These are phyloP conservation scores for Trametes gibbosa DNA, from an alignment of 768 basidiomycete genomes.

Conservation along the genomic window DNA sequence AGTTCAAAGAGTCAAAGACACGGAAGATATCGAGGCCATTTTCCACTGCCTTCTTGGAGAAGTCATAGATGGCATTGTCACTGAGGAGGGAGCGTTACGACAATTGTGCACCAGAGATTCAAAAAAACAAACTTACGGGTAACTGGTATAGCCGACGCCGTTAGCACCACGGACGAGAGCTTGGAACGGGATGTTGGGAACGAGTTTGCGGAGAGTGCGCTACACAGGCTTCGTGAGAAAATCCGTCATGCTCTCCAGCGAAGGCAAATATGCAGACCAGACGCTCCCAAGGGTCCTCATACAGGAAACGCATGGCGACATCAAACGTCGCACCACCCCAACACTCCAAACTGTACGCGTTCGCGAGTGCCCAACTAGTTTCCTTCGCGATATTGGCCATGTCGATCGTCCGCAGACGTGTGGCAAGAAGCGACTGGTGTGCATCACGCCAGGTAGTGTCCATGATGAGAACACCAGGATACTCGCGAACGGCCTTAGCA, in stretches of 20 bases:
- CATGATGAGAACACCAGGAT: conserved; percentile 94
- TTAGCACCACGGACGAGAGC: conserved; percentile 98
- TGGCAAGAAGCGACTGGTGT: conserved; percentile 96
- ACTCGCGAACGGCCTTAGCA: conserved; percentile 95
- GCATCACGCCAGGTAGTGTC: conserved; percentile 99
- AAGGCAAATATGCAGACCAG: conserved; percentile 50
- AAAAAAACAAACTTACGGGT: conserved; percentile 67
- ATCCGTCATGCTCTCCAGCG: neutral
- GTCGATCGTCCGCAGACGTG: conserved; percentile 91
- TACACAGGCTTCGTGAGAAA: conserved; percentile 29
- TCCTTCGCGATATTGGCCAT: conserved; percentile 99
- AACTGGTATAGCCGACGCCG: conserved; percentile 97
- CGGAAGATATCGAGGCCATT: conserved; percentile 99
- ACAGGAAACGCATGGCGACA: conserved; percentile 98
- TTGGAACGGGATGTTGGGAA: conserved; percentile 98
- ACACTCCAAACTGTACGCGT: conserved; percentile 96
- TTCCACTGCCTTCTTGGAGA: conserved; percentile 99
- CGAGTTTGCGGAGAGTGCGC: conserved; percentile 90
- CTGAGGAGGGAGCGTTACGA: conserved; percentile 36
- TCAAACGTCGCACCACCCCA: conserved; percentile 99
- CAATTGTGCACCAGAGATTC: neutral
- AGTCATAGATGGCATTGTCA: conserved; percentile 99
- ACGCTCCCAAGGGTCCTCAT: conserved; percentile 99
- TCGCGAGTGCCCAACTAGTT: conserved; percentile 91
- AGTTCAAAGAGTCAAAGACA: conserved; percentile 98